Evolutionary conservation across 331 rosid genomes (phyloP).

Genomic region (Acacia pycnantha): DNA sequence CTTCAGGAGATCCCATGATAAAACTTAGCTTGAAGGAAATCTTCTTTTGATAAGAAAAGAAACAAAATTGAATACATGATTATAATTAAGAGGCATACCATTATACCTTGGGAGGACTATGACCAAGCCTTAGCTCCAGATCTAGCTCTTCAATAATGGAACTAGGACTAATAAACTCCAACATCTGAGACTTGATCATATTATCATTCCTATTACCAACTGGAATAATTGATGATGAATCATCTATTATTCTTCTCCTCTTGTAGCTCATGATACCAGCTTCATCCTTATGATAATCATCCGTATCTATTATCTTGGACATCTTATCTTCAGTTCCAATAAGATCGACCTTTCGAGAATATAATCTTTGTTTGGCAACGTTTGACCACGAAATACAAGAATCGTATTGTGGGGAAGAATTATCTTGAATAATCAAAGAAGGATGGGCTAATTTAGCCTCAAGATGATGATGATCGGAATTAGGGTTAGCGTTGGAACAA

Average conservation of each 20-base stretch:
- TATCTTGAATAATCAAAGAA: neutral
- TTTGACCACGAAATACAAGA: slow-evolving; percentile 28
- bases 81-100: neutral
- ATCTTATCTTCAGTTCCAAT: neutral
- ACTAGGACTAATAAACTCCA: slow-evolving; percentile 41
- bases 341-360: neutral
- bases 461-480: slow-evolving; percentile 24
- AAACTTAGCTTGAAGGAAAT: slow-evolving; percentile 28
- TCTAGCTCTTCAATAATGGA: slow-evolving; percentile 65
- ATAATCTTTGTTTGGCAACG: slow-evolving; percentile 34
- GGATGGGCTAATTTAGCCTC: neutral
- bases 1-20: slow-evolving; percentile 23
- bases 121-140: slow-evolving; percentile 85
- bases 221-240: slow-evolving; percentile 32
- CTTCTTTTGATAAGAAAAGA: slow-evolving; percentile 18
- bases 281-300: neutral
- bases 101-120: slow-evolving; percentile 57
- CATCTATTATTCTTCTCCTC: slow-evolving; percentile 49
- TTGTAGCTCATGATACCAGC: slow-evolving; percentile 27
- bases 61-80: slow-evolving; percentile 22
- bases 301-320: neutral
- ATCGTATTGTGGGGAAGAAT: neutral
- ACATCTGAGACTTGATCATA: slow-evolving; percentile 32
- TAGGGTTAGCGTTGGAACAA: slow-evolving; percentile 56
- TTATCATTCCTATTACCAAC: slow-evolving; percentile 12